A percentile compares a stretch with the other conserved stretches of the same genome.
Conservation (phyloP, 495 filamentous ascomycete genomes). For the Aspergillus egyptiacus region DNA sequence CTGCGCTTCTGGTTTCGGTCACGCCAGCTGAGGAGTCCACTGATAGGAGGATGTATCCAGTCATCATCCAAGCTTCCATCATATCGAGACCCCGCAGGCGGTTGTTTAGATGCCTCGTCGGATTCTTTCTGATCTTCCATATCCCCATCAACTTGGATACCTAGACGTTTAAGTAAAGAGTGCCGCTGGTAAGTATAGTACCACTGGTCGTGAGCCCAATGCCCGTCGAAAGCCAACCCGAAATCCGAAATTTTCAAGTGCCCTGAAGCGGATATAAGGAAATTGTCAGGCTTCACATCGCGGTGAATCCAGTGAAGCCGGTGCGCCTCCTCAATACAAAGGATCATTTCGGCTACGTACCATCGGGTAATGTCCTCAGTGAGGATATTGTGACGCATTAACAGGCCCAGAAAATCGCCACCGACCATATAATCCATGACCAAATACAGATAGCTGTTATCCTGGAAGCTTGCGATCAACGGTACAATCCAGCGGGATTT, state of each 20-base stretch:
- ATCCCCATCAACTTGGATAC: conserved; percentile 71
- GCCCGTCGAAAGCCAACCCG: conserved; percentile 87
- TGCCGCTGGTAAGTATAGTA: conserved; percentile 82
- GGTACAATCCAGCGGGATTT: conserved; percentile 83
- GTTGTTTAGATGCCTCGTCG: conserved; percentile 28
- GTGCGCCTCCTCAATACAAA: conserved; percentile 92
- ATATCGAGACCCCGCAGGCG: not conserved
- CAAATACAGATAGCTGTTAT: conserved; percentile 74
- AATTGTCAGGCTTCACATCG: conserved; percentile 96
- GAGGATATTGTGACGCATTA: conserved; percentile 76
- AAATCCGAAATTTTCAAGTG: conserved; percentile 96
- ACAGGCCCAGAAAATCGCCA: conserved; percentile 80
- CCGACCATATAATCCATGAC: conserved; percentile 98
- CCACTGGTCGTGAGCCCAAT: conserved; percentile 83
- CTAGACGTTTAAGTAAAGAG: conserved; percentile 65
- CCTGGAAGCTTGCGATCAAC: conserved; percentile 83
- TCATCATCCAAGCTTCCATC: conserved; percentile 12
- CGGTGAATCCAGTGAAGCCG: conserved; percentile 83
- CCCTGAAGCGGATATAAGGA: conserved; percentile 78
- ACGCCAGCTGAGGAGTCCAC: conserved; percentile 64
- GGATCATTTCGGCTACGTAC: conserved; percentile 91
- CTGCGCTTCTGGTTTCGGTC: conserved; percentile 67
- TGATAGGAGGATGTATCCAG: conserved; percentile 12
- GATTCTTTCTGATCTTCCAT: conserved; percentile 55
- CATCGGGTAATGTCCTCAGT: conserved; percentile 71